phyloP scores from a whole-genome alignment of 1,284 basidiomycete genomes.

The Ganoderma sinense region DNA sequence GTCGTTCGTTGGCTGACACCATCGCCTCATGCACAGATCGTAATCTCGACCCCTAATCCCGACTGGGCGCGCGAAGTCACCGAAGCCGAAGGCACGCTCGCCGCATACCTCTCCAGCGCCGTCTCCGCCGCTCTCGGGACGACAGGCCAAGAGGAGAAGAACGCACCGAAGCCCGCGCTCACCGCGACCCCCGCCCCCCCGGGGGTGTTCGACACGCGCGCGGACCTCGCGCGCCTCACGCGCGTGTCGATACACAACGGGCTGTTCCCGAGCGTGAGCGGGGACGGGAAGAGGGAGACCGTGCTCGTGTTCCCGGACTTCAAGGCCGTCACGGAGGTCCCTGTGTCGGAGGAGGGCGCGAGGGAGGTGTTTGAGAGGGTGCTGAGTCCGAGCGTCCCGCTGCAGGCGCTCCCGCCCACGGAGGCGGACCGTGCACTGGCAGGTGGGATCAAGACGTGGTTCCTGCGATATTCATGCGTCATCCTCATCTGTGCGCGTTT shows the following conservation, averaged over 20 bases:
- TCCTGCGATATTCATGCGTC: slow-evolving; percentile 77
- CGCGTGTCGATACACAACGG: slow-evolving; percentile 83
- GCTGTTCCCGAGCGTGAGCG: slow-evolving; percentile 73
- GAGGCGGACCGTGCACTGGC: slow-evolving; percentile 41
- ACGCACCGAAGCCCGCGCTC: slow-evolving; percentile 25
- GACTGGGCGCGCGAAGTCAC: slow-evolving; percentile 88
- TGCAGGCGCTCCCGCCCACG: slow-evolving; percentile 44
- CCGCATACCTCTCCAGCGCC: slow-evolving; percentile 57
- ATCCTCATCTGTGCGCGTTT: slow-evolving; percentile 75
- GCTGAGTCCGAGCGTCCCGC: slow-evolving; percentile 56
- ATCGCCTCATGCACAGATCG: slow-evolving; percentile 53
- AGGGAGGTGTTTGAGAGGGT: slow-evolving; percentile 69
- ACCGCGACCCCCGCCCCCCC: slow-evolving; percentile 42
- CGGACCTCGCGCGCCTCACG: slow-evolving; percentile 49
- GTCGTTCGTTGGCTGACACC: not conserved
- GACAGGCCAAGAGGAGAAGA: not conserved
- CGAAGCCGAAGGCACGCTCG: slow-evolving; percentile 70
- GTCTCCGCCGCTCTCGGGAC: not conserved
- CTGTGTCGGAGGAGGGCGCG: slow-evolving; percentile 69
- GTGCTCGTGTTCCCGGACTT: slow-evolving; percentile 93
- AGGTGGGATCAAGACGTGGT: slow-evolving; percentile 65
- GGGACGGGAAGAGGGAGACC: slow-evolving; percentile 68
- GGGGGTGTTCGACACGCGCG: slow-evolving; percentile 57
- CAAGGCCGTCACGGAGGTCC: slow-evolving; percentile 78
- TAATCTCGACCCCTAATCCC: slow-evolving; percentile 88